Evolutionary conservation across 2,329 filamentous ascomycete species (phyloP), one percentile per base, ranked within the genome.

Genomic region (Pseudocercospora crystallina): DNA sequence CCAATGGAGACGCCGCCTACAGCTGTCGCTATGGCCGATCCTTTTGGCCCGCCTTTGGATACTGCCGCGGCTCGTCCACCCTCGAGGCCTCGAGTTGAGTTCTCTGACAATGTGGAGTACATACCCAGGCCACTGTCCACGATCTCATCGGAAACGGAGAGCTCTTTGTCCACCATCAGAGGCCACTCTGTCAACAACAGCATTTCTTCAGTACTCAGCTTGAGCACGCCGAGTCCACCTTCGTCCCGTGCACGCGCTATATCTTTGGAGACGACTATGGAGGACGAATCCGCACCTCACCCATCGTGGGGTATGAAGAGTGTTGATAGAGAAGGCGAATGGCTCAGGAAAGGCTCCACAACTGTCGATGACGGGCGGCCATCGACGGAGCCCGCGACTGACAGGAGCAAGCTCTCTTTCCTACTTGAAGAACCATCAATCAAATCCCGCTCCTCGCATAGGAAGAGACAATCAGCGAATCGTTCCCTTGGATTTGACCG

Each of bases 111-210:
- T 9, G 77, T 95, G 26, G 89, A 95, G 68, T 90, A 87, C 56
- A 91, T 91, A 61, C 87, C 87, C 5, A 82, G 89, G 9, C 90
- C 91, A 0, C 72, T 95, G 13, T 96, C 91, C 2, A 76, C 91
- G 14, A 84, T 95, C 11, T 95, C 90, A 1, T 91, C 85, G 14
- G 90, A 94, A 66, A 90, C 89, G 0, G 86, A 89, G 39, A 90
- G 85, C 65, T 94, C 87, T 2, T 74, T 83, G 47, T 78, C 78
- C 1, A 90, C 88, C 0, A 79, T 85, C 13, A 80, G 83, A 35
- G 82, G 83, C 5, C 89, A 92, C 67, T 89, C 85, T 1, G 78
- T 89, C 31, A 87, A 87, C 20, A 87, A 86, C 50, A 95, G 88
- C 69, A 83, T 94, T 40, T 90, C 87, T 4, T 95, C 89, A 0